Conservation (phyloP, 2,329 filamentous ascomycete species). For the Aquanectria penicillioides region DNA sequence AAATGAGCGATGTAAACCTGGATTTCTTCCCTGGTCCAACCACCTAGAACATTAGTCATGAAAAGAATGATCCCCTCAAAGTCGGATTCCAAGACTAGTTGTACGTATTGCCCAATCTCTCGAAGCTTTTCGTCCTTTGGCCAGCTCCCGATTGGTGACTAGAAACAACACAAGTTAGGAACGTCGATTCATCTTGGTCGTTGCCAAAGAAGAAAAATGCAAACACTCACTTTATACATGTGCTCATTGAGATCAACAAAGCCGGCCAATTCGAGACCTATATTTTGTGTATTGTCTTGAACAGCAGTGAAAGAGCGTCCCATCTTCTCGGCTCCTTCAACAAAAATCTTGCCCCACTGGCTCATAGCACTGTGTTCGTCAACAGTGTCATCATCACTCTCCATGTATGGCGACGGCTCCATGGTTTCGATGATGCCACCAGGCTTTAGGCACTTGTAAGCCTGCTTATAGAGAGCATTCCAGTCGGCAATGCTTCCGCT, state of each 20-base stretch:
- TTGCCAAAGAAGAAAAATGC: too few species aligned
- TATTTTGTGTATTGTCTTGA: constrained; percentile 28
- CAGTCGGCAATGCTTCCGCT: constrained; percentile 64
- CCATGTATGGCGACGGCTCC: constrained; percentile 29
- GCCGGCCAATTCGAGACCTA: constrained; percentile 32
- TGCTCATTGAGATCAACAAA: constrained; percentile 34
- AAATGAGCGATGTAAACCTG: constrained; percentile 20
- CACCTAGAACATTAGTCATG: constrained; percentile 12
- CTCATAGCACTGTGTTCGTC: constrained; percentile 30
- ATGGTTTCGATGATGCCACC: constrained; percentile 53
- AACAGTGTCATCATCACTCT: constrained; percentile 41
- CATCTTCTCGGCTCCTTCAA: constrained; percentile 33
- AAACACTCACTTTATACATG: constrained; percentile 21
- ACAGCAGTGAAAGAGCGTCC: constrained; percentile 36
- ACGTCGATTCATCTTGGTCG: too few species aligned
- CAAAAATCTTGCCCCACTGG: constrained; percentile 32
- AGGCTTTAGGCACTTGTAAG: constrained; percentile 62
- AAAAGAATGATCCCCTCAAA: constrained; percentile 16
- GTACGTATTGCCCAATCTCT: constrained; percentile 17
- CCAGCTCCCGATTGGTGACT: constrained; percentile 15
- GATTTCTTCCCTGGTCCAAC: constrained; percentile 16
- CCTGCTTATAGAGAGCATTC: constrained; percentile 57
- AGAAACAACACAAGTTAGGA: not conserved
- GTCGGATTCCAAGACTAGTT: constrained; percentile 15
- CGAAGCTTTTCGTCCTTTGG: constrained; percentile 10